Evolutionary conservation across 2,329 filamentous ascomycete genomes (phyloP), one percentile per base, ranked within the genome.

Genomic region (Clarireedia homoeocarpa): DNA sequence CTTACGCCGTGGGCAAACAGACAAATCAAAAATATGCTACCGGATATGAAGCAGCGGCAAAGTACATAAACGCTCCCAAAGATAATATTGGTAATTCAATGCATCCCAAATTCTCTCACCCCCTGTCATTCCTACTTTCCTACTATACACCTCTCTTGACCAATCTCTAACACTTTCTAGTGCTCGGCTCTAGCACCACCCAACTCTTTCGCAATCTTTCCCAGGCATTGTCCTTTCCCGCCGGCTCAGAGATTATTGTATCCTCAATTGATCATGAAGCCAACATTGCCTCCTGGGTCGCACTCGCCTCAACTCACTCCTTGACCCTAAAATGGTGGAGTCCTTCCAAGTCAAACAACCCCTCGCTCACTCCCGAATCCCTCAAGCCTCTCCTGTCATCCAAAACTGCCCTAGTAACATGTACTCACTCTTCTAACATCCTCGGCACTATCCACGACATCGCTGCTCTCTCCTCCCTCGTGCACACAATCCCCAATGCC

Each of bases 201-300:
- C 87, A 90, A 66, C 78, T 91, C 9, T 81, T 90, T 63, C 82
- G 86, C 61, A 91, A 91, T 67, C 77, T 91, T 15, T 80, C 82
- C 0, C 75, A 74, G 23, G 73, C 79, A 2, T 70, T 86, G 5
- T 63, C 68, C 10, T 81, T 85, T 65, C 64, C 73, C 10, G 67
- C 74, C 2, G 81, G 81, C 45, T 81, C 84, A 58, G 85, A 89
- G 66, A 77, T 92, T 49, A 74, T 94, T 59, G 66, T 91, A 10
- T 89, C 86, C 0, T 79, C 78, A 56, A 74, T 90, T 54, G 88
- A 91, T 68, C 88, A 92, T 65, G 88, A 91, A 71, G 84, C 88
- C 39, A 90, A 91, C 67, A 83, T 88, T 56, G 81, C 85, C 1
- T 77, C 87, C 0, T 92, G 88, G 89, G 72, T 89, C 0, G 78